Evolutionary conservation across 2,329 filamentous ascomycete species (phyloP), one percentile per base, ranked within the genome.

Genomic region (Ophiocordyceps camponoti-rufipedis): DNA sequence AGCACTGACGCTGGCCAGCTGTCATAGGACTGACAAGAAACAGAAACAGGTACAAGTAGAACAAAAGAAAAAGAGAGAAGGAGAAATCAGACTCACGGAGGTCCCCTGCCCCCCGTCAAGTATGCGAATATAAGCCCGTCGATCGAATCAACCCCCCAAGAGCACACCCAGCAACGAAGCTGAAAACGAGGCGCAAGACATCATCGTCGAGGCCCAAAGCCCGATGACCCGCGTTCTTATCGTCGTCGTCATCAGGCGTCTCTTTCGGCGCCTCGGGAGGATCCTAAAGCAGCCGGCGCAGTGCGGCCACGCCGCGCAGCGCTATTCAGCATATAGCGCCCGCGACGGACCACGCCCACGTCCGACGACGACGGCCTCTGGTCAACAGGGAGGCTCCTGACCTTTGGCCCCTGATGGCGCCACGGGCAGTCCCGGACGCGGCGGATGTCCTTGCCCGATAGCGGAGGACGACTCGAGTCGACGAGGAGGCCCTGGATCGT

Each of bases 401-500:
- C 38, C 35, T 45, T 41, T 44, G 53, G 50, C 5, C 49, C 49
- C 40, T 53, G 44, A 11, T 50, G 44, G 32, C 49, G 48, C 42
- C 50, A 60, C 23, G 39, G 47, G 42, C 46, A 52, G 19, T 57
- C 48, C 44, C 63, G 55, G 31, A 74, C 62, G 28, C 60, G 59
- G 55, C 68, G 62, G 54, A 75, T 72, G 42, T 71, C 60, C 14
- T 64, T 61, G 8, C 62, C 66, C 53, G 60, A 61, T 32, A 74
- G 59, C 1, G 75, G 75, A 6, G 66, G 58, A 4, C 56, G 48
- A 1, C 68, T 62, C 5, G 63, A 52, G 13, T 59, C 53, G 13
- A 66, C 62, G 43, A 82, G 60, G 3, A 80, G 62, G 3, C 75
- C 75, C 55, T 81, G 77, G 14, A 82, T 64, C 1, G 69, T 67